Conservation (phyloP, 1,139 yeast species). For the Meyerozyma carpophila region DNA sequence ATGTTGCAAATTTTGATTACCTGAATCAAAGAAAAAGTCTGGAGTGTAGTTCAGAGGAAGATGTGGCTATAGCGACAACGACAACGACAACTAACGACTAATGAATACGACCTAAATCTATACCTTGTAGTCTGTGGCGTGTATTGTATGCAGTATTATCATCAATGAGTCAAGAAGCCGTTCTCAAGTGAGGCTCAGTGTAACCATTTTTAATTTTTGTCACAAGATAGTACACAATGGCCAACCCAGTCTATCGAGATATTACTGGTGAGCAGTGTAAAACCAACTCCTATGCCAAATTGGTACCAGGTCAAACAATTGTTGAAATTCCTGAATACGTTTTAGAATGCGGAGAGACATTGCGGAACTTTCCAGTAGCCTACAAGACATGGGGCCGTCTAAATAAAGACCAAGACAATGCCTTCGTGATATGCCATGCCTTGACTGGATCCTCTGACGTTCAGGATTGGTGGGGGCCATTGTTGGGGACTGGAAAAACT, state of each 20-base stretch:
- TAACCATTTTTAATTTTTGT: neutral
- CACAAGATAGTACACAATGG: conserved; percentile 3
- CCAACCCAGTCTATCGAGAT: conserved; percentile 23
- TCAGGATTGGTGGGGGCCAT: conserved; percentile 98
- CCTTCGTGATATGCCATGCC: conserved; percentile 88
- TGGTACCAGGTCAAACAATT: conserved; percentile 78
- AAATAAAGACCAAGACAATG: conserved; percentile 63
- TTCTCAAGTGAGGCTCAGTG: neutral
- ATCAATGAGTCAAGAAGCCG: neutral
- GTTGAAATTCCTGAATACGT: conserved; percentile 72
- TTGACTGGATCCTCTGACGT: conserved; percentile 94
- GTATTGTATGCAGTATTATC: neutral
- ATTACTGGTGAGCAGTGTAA: conserved; percentile 42
- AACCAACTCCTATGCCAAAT: conserved; percentile 60
- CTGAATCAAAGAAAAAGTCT: neutral
- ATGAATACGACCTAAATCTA: neutral
- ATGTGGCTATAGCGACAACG: neutral
- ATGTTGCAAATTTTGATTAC: neutral
- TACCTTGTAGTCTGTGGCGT: no score
- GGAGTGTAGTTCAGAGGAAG: neutral
- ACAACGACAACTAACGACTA: neutral
- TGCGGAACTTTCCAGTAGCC: conserved; percentile 80
- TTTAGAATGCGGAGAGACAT: conserved; percentile 77
- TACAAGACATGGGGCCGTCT: conserved; percentile 93
- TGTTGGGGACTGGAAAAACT: conserved; percentile 79